A percentile compares a stretch with the other conserved stretches of the same genome.
phyloP scores from a whole-genome alignment of 169 alveolate genomes.

The Eimeria necatrix region DNA sequence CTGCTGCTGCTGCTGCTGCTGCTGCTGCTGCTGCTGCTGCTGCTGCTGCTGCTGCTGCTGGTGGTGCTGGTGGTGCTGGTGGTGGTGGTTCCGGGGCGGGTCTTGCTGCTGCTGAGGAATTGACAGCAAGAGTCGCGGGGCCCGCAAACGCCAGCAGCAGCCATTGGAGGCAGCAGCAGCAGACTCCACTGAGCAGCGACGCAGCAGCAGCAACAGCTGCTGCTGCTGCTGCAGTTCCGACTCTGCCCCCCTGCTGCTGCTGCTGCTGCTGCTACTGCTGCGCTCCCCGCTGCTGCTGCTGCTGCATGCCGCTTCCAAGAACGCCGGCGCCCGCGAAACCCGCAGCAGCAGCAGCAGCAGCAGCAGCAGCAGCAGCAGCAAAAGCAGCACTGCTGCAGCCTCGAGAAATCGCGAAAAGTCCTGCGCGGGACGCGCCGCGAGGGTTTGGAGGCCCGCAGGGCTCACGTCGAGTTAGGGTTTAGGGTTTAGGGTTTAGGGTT shows the following conservation, averaged over 20 bases:
- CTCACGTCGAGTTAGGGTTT: too few relatives aligned
- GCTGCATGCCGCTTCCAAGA: too few relatives aligned
- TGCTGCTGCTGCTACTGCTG: not conserved
- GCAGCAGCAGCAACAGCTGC: too few relatives aligned
- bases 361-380: not conserved
- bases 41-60: not conserved
- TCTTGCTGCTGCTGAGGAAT: not conserved
- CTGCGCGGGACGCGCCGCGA: too few relatives aligned
- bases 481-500: not conserved
- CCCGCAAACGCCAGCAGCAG: not conserved
- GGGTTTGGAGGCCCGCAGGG: too few relatives aligned
- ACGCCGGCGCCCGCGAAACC: too few relatives aligned
- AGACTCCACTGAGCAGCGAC: too few relatives aligned
- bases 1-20: not conserved
- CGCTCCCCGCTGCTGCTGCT: too few relatives aligned
- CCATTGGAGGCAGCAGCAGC: not conserved
- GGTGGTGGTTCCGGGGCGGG: not conserved
- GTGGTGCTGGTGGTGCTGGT: not conserved
- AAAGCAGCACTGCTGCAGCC: not conserved
- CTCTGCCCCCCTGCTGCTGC: not conserved
- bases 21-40: conserved; percentile 4
- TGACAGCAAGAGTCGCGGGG: not conserved
- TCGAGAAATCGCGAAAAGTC: too few relatives aligned
- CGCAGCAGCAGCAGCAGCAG: not conserved
- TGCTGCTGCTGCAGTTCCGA: not conserved